Percentiles rank a stretch among this genome's conserved stretches.
phyloP scores from a whole-genome alignment of 2,329 filamentous ascomycete genomes.

The Paracamarosporium sp. region DNA sequence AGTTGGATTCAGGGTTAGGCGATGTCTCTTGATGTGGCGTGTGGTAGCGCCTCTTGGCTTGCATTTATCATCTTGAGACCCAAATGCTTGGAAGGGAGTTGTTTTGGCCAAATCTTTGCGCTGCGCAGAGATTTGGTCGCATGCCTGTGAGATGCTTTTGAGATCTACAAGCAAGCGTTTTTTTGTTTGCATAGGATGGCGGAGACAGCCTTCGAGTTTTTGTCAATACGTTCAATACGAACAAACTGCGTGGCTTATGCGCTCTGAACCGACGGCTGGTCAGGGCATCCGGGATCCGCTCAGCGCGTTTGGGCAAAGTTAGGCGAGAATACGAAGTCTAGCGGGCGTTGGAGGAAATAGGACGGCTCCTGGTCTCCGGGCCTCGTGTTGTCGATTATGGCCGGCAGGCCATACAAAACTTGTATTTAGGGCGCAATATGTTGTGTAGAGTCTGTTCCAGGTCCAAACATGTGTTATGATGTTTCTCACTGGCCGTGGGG shows the following conservation, averaged over 20 bases:
- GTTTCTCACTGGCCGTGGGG: neutral
- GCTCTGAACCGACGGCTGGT: neutral
- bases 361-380: neutral
- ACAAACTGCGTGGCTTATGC: no score
- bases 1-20: neutral
- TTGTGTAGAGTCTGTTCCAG: neutral
- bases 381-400: neutral
- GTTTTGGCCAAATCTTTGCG: no score
- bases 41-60: neutral
- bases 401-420: no score
- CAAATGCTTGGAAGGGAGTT: neutral
- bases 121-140: no score
- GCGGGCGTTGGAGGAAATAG: neutral
- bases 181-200: no score
- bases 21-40: neutral
- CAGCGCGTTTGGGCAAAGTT: slow-evolving; percentile 4
- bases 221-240: no score
- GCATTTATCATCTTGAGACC: neutral
- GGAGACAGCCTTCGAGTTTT: no score
- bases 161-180: no score
- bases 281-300: neutral
- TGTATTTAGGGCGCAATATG: neutral
- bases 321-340: slow-evolving; percentile 9
- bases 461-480: no score
- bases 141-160: no score